A percentile compares a stretch with the other conserved stretches of the same genome.
phyloP scores from a whole-genome alignment of 2,329 filamentous ascomycete species.

The Drechslera avenae region DNA sequence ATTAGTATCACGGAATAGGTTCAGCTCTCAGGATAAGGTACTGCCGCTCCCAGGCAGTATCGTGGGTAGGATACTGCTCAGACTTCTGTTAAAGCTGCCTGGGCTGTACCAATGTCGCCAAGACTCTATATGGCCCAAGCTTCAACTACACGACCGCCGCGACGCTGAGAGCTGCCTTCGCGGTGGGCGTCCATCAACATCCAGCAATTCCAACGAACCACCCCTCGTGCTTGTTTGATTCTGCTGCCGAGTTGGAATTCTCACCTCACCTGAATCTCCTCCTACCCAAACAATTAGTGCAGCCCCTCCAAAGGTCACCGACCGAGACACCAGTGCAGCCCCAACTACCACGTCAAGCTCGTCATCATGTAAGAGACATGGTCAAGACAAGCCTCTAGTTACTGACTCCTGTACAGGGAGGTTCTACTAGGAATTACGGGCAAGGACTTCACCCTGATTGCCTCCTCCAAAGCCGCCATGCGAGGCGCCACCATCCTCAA shows the following conservation, averaged over 20 bases:
- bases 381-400: background rate
- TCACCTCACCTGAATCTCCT: no score
- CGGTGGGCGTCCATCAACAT: background rate
- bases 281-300: no score
- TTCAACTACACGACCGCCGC: slow-evolving; percentile 2
- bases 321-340: slow-evolving; percentile 3
- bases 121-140: slow-evolving; percentile 7
- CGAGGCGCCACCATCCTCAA: slow-evolving; percentile 96
- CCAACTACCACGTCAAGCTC: slow-evolving; percentile 17
- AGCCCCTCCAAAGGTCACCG: no score
- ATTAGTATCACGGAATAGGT: no score
- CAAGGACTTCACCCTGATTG: slow-evolving; percentile 98
- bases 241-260: no score
- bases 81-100: no score
- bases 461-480: slow-evolving; percentile 97
- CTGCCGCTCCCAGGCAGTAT: no score
- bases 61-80: no score
- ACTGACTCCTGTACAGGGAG: slow-evolving; percentile 70
- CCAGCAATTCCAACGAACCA: background rate
- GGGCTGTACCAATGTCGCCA: background rate
- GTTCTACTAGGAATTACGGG: slow-evolving; percentile 96
- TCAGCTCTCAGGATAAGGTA: no score
- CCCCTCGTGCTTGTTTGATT: background rate
- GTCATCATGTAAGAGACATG: slow-evolving; percentile 40
- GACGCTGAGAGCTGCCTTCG: slow-evolving; percentile 5